Evolutionary conservation across 1,284 basidiomycete species (phyloP), one percentile per base, ranked within the genome.

Genomic region (Golubevia sp.): DNA sequence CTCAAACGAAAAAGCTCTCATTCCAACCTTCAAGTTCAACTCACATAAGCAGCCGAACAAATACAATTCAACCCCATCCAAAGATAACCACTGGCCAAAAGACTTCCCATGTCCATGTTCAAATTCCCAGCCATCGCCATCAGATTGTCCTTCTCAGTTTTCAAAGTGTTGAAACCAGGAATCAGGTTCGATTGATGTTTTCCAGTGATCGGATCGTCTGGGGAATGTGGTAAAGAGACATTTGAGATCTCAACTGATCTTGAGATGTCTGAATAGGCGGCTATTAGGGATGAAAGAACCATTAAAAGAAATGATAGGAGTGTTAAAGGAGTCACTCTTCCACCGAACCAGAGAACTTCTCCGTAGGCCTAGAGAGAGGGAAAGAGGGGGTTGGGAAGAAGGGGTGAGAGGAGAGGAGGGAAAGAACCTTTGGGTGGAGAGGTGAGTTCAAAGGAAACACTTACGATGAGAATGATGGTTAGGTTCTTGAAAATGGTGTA

Each of bases 401-500:
- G n/a, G n/a, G 13, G 18, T 18, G 38, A 44, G 11, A 44, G 38
- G 38, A 44, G 11, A 44, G 38, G 38, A 18, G 38, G 18, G 38
- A 18, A 13, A 44, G 38, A 44, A 18, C 27, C 25, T 20, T 27
- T 2, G 38, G 11, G 15, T n/a, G 23, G 18, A 48, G 26, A 7
- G 7, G 15, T 21, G 15, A 23, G 30, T 1, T 15, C n/a, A n/a
- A n/a, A n/a, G n/a, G n/a, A n/a, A n/a, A n/a, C 49, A 58, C 64
- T 23, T 38, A 63, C 67, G 51, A 83, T 83, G 15, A 83, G 60
- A 52, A 83, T 81, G 67, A 83, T 83, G 59, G 79, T 83, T 54
- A 83, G 62, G 56, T 83, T 83, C 66, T 83, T 83, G 65, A 83
- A 83, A 64, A 83, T 83, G 55, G 80, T 83, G 73, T 83, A 83